Evolutionary conservation across 495 filamentous ascomycete species (phyloP).

Genomic region (Arthonia radiata): DNA sequence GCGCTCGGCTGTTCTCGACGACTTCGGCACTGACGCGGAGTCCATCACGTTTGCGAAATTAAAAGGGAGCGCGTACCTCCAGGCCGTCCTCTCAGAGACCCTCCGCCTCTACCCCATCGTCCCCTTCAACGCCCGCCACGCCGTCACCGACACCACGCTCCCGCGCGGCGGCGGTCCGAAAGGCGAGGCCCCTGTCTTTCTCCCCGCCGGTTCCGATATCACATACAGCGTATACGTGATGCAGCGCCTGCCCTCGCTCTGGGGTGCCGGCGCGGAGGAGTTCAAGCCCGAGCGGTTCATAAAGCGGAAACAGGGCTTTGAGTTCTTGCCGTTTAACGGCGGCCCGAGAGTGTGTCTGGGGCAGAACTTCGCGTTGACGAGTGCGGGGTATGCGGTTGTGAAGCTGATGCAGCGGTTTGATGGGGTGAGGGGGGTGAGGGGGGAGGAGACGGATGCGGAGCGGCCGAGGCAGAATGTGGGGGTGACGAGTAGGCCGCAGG

Average conservation of each 20-base stretch:
- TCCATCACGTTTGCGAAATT: constrained; percentile 14
- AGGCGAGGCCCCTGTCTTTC: constrained; percentile 21
- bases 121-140: constrained; percentile 23
- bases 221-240: constrained; percentile 21
- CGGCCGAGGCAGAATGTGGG: too few species aligned
- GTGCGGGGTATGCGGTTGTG: constrained; percentile 42
- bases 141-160: constrained; percentile 22
- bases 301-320: constrained; percentile 11
- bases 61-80: constrained; percentile 19
- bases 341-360: constrained; percentile 77
- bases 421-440: too few species aligned
- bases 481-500: too few species aligned
- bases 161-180: constrained; percentile 23
- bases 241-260: constrained; percentile 26
- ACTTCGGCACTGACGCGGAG: constrained; percentile 5
- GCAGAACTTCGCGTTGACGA: constrained; percentile 23
- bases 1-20: constrained; percentile 7
- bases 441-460: constrained; percentile 1
- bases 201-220: constrained; percentile 18
- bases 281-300: constrained; percentile 33
- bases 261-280: constrained; percentile 21
- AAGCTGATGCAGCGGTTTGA: constrained; percentile 42
- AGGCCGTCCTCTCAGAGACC: constrained; percentile 16
- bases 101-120: constrained; percentile 26
- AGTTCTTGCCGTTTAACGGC: constrained; percentile 35